A percentile compares a stretch with the other conserved stretches of the same genome.
phyloP scores from a whole-genome alignment of 2,329 filamentous ascomycete species.

The Stemphylium vesicarium region DNA sequence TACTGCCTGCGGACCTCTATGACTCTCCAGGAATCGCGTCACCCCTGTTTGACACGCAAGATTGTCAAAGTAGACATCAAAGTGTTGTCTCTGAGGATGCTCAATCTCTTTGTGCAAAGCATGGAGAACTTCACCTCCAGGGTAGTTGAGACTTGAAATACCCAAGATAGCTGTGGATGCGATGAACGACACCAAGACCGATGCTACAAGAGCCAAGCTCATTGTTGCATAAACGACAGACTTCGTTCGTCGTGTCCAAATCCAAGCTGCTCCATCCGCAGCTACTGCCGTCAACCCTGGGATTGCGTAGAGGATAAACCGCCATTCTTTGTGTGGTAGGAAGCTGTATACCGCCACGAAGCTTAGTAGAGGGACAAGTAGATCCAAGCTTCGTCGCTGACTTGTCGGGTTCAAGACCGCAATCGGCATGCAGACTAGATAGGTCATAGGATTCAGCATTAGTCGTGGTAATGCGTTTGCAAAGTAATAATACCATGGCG shows the following conservation, averaged over 20 bases:
- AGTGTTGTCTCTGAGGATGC: conserved; percentile 20
- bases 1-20: conserved; percentile 37
- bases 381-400: conserved; percentile 54
- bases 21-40: conserved; percentile 61
- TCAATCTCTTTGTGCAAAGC: conserved; percentile 46
- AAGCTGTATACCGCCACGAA: conserved; percentile 84
- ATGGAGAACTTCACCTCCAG: conserved; percentile 79
- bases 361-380: conserved; percentile 69
- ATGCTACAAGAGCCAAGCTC: conserved; percentile 63
- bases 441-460: conserved; percentile 77
- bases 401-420: conserved; percentile 58
- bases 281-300: conserved; percentile 81
- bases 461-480: conserved; percentile 80
- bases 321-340: conserved; percentile 94
- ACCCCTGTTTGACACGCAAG: conserved; percentile 69
- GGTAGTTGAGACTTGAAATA: conserved; percentile 89
- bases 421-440: conserved; percentile 58
- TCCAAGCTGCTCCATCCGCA: conserved; percentile 71
- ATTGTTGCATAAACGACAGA: conserved; percentile 62
- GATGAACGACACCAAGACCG: conserved; percentile 65
- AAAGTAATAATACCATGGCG: conserved; percentile 88
- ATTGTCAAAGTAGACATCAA: conserved; percentile 63
- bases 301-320: conserved; percentile 89
- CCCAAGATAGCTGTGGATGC: conserved; percentile 72
- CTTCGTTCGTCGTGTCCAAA: conserved; percentile 69